phyloP scores from a whole-genome alignment of 164 flowering plant species.

The Annona cherimola region DNA sequence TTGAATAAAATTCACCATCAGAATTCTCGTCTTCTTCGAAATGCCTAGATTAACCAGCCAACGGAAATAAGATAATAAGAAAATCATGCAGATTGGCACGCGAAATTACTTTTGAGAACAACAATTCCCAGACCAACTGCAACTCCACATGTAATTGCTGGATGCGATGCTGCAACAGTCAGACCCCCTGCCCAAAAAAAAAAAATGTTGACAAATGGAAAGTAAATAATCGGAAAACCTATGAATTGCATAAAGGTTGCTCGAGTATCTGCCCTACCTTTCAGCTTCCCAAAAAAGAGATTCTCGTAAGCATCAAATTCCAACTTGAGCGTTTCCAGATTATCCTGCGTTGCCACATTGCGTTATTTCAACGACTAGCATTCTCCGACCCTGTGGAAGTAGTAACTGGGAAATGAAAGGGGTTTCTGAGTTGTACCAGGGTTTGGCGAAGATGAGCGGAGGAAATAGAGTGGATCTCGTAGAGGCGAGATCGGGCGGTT shows the following conservation, averaged over 20 bases:
- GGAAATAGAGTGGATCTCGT: conserved; percentile 54
- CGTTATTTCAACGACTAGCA: background rate
- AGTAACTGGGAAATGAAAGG: background rate
- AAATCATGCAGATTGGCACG: background rate
- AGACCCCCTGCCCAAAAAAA: conserved; percentile 40
- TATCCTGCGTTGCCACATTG: conserved; percentile 32
- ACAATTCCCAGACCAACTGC: conserved; percentile 54
- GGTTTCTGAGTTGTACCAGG: conserved; percentile 27
- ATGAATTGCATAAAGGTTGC: background rate
- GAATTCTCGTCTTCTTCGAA: no score
- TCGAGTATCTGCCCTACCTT: conserved; percentile 38
- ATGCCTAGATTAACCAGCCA: no score
- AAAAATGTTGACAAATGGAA: background rate
- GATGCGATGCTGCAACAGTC: conserved; percentile 44
- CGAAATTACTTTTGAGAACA: conserved; percentile 49
- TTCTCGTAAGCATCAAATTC: conserved; percentile 54
- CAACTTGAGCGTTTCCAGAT: conserved; percentile 44
- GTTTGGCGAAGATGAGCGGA: conserved; percentile 65
- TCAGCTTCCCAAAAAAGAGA: conserved; percentile 50
- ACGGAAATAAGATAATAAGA: no score
- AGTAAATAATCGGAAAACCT: background rate
- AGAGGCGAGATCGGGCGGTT: conserved; percentile 51
- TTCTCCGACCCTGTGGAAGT: background rate
- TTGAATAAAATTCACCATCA: no score
- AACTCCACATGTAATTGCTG: conserved; percentile 42